phyloP scores from a whole-genome alignment of 75 land plant species.

The Cupressus sempervirens region DNA sequence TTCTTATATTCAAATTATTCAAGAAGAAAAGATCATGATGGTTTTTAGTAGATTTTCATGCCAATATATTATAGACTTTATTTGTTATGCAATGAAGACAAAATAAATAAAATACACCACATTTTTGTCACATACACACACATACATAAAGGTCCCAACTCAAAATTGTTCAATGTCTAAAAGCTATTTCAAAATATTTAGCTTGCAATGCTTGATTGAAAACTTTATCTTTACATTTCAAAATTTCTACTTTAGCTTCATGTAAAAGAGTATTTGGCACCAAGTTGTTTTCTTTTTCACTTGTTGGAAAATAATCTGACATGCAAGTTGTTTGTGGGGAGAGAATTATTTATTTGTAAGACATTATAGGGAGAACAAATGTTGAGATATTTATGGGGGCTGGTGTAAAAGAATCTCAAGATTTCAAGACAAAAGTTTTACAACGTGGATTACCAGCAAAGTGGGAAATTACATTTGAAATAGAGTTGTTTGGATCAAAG shows the following conservation, averaged over 20 bases:
- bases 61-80: neutral
- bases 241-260: constrained; percentile 1
- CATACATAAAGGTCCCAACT: neutral
- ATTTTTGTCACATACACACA: neutral
- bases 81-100: neutral
- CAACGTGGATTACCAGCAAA: constrained; percentile 64
- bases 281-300: neutral
- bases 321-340: neutral
- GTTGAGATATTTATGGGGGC: constrained; percentile 68
- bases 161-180: neutral
- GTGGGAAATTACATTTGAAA: constrained; percentile 73
- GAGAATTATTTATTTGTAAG: constrained; percentile 40
- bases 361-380: constrained; percentile 84
- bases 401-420: constrained; percentile 62
- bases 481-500: constrained; percentile 71
- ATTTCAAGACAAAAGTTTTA: constrained; percentile 77
- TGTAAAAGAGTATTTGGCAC: neutral
- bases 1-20: neutral
- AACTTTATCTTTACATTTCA: neutral
- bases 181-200: constrained; percentile 4
- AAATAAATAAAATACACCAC: neutral
- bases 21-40: neutral
- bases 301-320: neutral
- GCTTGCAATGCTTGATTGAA: neutral
- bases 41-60: neutral